Percentiles rank a stretch among this genome's conserved stretches.
These are phyloP conservation scores for Microstegium vimineum DNA, from an alignment of 176 grass and related monocot species.

Conservation along the genomic window DNA sequence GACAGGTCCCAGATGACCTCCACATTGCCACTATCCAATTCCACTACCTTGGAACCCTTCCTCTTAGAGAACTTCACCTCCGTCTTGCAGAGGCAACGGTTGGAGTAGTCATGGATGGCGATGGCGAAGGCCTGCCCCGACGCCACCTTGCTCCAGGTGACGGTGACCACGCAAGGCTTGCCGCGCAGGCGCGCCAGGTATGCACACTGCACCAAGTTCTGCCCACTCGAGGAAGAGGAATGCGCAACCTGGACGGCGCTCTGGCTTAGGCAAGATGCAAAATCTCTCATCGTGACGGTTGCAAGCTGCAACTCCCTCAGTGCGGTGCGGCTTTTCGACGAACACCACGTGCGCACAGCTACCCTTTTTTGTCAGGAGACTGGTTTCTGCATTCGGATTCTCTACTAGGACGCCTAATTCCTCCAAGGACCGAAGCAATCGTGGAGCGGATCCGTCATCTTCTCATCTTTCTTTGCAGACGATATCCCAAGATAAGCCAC, in stretches of 20 bases:
- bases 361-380: background rate
- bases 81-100: constrained; percentile 45
- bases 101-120: constrained; percentile 33
- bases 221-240: constrained; percentile 35
- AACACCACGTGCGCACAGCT: constrained; percentile 34
- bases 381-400: background rate
- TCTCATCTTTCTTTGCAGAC: background rate
- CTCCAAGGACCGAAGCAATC: background rate
- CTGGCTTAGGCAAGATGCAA: constrained; percentile 51
- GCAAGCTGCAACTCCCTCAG: background rate
- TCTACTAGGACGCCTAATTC: background rate
- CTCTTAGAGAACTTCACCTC: constrained; percentile 61
- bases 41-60: constrained; percentile 45
- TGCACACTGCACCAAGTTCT: constrained; percentile 49
- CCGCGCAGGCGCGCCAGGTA: constrained; percentile 38
- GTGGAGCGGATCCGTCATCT: background rate
- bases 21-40: constrained; percentile 26
- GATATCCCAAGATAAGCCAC: background rate
- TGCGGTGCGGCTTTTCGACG: constrained; percentile 27
- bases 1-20: constrained; percentile 57
- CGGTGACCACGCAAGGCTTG: constrained; percentile 31
- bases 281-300: constrained; percentile 44
- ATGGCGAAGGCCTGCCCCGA: constrained; percentile 40
- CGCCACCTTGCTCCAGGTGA: constrained; percentile 56
- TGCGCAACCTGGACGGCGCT: constrained; percentile 42